These are phyloP conservation scores for Buxus sempervirens DNA, from an alignment of 164 flowering plant genomes.

Conservation along the genomic window DNA sequence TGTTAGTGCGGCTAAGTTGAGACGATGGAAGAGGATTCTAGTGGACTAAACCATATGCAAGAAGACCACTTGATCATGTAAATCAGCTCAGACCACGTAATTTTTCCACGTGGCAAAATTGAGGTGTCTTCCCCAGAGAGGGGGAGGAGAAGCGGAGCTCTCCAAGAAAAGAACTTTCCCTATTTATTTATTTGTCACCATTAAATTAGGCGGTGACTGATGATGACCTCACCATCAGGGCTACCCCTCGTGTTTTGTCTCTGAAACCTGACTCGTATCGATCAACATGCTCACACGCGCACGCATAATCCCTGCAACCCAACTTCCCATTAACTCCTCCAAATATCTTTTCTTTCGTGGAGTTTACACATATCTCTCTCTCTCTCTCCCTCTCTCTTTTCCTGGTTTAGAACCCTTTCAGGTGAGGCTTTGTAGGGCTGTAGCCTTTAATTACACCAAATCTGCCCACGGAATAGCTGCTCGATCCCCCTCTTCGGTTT, in stretches of 20 bases:
- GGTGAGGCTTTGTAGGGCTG: slow-evolving; percentile 16
- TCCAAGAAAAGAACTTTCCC: too few relatives aligned
- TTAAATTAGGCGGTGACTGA: too few relatives aligned
- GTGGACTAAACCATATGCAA: too few relatives aligned
- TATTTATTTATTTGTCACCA: too few relatives aligned
- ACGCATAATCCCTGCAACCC: slow-evolving; percentile 46
- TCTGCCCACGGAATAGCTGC: slow-evolving; percentile 1
- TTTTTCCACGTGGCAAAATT: too few relatives aligned
- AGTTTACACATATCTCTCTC: too few relatives aligned
- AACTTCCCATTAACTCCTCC: slow-evolving; percentile 30
- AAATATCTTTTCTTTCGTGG: not conserved
- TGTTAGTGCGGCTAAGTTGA: too few relatives aligned
- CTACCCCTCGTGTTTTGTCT: not conserved
- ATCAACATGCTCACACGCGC: slow-evolving; percentile 46
- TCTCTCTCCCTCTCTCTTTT: not conserved
- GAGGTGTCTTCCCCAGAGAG: too few relatives aligned
- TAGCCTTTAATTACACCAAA: slow-evolving; percentile 20
- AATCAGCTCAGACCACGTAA: too few relatives aligned
- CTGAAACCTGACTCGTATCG: slow-evolving; percentile 11
- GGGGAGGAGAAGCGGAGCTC: too few relatives aligned
- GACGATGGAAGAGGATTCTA: too few relatives aligned
- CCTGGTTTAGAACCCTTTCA: slow-evolving; percentile 11
- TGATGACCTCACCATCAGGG: not conserved
- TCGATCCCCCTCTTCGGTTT: slow-evolving; percentile 23
- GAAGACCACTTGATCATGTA: too few relatives aligned